Evolutionary conservation across 257 asterid genomes (phyloP).

Genomic region (Handroanthus guayacan): DNA sequence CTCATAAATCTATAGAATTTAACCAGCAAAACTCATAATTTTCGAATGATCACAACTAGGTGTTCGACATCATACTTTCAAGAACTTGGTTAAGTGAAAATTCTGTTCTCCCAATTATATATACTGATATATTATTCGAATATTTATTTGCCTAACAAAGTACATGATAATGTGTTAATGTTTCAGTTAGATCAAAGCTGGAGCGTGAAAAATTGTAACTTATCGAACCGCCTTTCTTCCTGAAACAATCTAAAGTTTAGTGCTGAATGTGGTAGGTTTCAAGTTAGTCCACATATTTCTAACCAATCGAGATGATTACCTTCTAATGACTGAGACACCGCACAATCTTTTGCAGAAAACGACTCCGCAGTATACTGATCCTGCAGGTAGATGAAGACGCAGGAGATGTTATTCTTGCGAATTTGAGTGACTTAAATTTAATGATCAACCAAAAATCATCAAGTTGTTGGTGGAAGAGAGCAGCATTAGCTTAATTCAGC

Average conservation of each 20-base stretch:
- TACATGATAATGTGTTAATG: not conserved
- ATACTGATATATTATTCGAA: not conserved
- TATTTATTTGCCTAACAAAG: not conserved
- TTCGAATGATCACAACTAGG: not conserved
- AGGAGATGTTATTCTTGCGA: slow-evolving; percentile 18
- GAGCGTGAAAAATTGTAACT: not conserved
- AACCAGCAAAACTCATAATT: not conserved
- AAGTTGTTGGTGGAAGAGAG: not conserved
- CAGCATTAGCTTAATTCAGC: not conserved
- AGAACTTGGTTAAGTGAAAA: not conserved
- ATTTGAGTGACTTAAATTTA: not conserved
- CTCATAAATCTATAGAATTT: not conserved
- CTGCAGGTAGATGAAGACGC: slow-evolving; percentile 49
- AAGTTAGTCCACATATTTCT: not conserved
- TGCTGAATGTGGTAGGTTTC: not conserved
- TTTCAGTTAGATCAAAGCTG: not conserved
- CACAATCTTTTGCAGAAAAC: slow-evolving; percentile 82
- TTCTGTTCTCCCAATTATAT: no score
- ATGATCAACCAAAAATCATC: not conserved
- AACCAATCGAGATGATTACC: slow-evolving; percentile 51
- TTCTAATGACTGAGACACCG: slow-evolving; percentile 93
- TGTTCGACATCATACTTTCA: not conserved
- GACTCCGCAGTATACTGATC: slow-evolving; percentile 85
- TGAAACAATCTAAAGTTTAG: no score
- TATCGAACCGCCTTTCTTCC: not conserved